phyloP scores from a whole-genome alignment of 2,329 filamentous ascomycete species.

The Venturia nashicola region DNA sequence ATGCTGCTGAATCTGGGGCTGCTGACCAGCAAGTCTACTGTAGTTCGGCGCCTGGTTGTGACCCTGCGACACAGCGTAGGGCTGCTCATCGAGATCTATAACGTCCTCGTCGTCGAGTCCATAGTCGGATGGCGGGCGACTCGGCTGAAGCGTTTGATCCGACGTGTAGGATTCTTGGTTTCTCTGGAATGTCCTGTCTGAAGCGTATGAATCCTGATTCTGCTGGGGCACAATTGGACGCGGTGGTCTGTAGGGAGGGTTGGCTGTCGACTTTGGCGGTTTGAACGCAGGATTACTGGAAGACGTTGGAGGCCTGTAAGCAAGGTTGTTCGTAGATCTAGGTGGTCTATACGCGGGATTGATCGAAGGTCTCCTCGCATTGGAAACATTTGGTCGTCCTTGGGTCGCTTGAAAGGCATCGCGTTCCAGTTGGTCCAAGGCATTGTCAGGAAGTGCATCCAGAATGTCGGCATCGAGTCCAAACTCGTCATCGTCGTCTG shows the following conservation, averaged over 20 bases:
- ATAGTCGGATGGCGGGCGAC: slow-evolving; percentile 7
- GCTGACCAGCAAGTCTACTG: neutral
- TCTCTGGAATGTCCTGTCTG: neutral
- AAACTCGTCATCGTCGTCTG: slow-evolving; percentile 32
- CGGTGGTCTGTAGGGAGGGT: neutral
- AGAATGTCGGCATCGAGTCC: slow-evolving; percentile 30
- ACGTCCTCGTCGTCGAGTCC: slow-evolving; percentile 11
- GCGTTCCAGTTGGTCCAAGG: slow-evolving; percentile 32
- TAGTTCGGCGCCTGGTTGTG: neutral
- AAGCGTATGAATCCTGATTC: neutral
- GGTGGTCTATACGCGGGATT: neutral
- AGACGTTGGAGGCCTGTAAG: neutral
- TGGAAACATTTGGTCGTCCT: neutral
- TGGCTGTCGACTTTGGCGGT: neutral
- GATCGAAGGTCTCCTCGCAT: neutral
- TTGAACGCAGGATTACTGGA: neutral
- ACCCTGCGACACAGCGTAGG: slow-evolving; percentile 1
- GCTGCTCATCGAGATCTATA: slow-evolving; percentile 11
- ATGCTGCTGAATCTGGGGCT: slow-evolving; percentile 3
- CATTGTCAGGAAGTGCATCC: slow-evolving; percentile 31
- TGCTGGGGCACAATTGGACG: neutral
- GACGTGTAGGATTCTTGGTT: neutral
- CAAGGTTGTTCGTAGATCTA: neutral
- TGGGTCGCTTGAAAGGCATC: slow-evolving; percentile 21
- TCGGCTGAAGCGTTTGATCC: neutral